A percentile compares a stretch with the other conserved stretches of the same genome.
Evolutionary conservation across 2,329 filamentous ascomycete species (phyloP).

Genomic region (Trichothecium sympodiale): DNA sequence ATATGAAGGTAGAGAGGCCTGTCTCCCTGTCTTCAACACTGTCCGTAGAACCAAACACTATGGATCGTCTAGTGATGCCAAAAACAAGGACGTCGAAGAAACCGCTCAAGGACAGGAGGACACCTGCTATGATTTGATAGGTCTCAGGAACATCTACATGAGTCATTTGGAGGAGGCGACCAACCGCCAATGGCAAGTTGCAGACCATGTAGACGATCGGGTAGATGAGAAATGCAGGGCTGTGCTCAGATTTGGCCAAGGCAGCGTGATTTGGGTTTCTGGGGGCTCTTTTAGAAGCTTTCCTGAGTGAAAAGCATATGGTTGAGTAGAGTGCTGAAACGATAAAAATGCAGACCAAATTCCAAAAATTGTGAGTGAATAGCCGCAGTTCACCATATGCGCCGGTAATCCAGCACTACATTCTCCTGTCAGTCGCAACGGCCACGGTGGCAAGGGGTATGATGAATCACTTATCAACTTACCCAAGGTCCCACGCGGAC

Average conservation of each 20-base stretch:
- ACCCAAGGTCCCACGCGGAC: slow-evolving; percentile 44
- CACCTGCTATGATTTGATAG: slow-evolving; percentile 40
- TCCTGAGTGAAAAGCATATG: slow-evolving; percentile 22
- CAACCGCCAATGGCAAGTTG: slow-evolving; percentile 47
- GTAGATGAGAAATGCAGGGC: slow-evolving; percentile 42
- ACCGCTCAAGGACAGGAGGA: slow-evolving; percentile 37
- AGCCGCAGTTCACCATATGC: slow-evolving; percentile 40
- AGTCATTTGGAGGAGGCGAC: slow-evolving; percentile 46
- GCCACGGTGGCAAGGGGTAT: too few species aligned
- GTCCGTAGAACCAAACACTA: slow-evolving; percentile 17
- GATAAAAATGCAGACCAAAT: slow-evolving; percentile 30
- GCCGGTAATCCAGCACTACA: slow-evolving; percentile 50
- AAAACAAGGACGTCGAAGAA: slow-evolving; percentile 31
- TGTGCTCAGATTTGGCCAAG: neutral
- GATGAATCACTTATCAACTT: slow-evolving; percentile 9
- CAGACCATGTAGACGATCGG: slow-evolving; percentile 51
- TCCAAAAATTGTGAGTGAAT: slow-evolving; percentile 52
- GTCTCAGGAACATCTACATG: slow-evolving; percentile 30
- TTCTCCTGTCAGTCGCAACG: neutral
- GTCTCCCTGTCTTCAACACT: slow-evolving; percentile 15
- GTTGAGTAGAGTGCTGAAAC: slow-evolving; percentile 24
- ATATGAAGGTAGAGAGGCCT: slow-evolving; percentile 25
- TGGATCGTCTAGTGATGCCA: slow-evolving; percentile 22
- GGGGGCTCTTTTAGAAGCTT: slow-evolving; percentile 3
- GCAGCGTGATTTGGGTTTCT: neutral